Conservation (phyloP, 106 monocot genomes). For the Phalaenopsis aphrodite region DNA sequence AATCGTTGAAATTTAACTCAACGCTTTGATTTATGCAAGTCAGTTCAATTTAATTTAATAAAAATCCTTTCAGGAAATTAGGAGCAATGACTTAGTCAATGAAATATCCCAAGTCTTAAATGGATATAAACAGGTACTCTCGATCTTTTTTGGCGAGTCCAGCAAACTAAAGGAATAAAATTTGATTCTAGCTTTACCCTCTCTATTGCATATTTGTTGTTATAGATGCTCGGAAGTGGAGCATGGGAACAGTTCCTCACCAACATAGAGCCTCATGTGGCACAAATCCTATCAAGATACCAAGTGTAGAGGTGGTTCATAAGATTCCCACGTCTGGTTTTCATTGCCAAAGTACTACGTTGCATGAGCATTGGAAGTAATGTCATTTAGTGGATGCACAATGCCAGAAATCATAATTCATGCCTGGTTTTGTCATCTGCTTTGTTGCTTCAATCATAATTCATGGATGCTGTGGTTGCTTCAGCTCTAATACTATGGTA, state of each 20-base stretch:
- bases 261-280: slow-evolving; percentile 37
- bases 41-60: slow-evolving; percentile 2
- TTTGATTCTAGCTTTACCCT: background rate
- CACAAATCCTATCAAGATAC: slow-evolving; percentile 46
- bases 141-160: no score
- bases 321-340: background rate
- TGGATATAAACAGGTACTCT: slow-evolving; percentile 83
- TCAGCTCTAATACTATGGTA: background rate
- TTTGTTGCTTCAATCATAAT: background rate
- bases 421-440: background rate
- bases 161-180: background rate
- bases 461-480: background rate
- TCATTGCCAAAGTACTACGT: background rate
- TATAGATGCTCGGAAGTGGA: slow-evolving; percentile 52
- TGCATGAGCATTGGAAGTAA: background rate
- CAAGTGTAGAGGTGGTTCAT: slow-evolving; percentile 18
- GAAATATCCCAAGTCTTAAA: slow-evolving; percentile 79
- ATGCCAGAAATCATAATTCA: background rate
- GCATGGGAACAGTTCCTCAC: slow-evolving; percentile 53
- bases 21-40: background rate
- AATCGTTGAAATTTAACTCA: background rate
- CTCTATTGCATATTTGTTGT: background rate
- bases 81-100: slow-evolving; percentile 66
- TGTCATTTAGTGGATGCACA: background rate
- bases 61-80: slow-evolving; percentile 53